Percentiles rank a stretch among this genome's conserved stretches.
These are phyloP conservation scores for Citrus trifoliata DNA, from an alignment of 345 rosid genomes.

Conservation along the genomic window DNA sequence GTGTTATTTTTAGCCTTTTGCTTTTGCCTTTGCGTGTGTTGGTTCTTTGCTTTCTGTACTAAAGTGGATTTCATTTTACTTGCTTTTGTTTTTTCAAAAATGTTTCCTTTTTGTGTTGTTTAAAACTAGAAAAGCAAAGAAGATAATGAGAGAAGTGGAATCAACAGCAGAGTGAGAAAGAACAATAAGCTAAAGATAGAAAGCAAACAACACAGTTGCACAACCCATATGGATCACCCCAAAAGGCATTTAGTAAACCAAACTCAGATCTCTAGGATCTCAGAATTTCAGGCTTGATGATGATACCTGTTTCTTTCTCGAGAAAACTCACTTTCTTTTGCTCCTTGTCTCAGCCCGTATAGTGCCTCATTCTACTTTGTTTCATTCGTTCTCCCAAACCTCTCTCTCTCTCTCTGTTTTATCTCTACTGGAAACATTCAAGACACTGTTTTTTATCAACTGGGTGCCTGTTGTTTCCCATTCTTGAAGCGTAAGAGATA, in stretches of 20 bases:
- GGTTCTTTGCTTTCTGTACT: conserved; percentile 26
- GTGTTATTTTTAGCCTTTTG: conserved; percentile 70
- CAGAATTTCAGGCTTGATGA: conserved; percentile 50
- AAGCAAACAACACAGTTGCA: conserved; percentile 11
- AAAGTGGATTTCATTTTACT: conserved; percentile 5
- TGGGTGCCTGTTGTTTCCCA: conserved; percentile 24
- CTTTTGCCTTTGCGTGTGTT: conserved; percentile 41
- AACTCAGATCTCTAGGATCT: conserved; percentile 88
- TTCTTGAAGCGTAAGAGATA: conserved; percentile 7
- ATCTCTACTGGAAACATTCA: conserved; percentile 20
- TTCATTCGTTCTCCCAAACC: conserved; percentile 16
- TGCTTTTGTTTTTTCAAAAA: background rate
- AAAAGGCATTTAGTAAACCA: conserved; percentile 19
- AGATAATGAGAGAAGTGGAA: conserved; percentile 31
- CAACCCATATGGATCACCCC: conserved; percentile 32
- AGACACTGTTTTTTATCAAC: conserved; percentile 32
- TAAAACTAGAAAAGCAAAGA: conserved; percentile 8
- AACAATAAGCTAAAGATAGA: conserved; percentile 3
- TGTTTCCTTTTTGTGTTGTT: background rate
- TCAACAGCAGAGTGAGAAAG: conserved; percentile 14
- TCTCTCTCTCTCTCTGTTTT: conserved; percentile 12
- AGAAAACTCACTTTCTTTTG: conserved; percentile 39
- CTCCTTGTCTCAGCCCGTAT: conserved; percentile 17
- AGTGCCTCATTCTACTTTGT: conserved; percentile 32
- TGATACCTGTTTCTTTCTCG: conserved; percentile 40